phyloP scores from a whole-genome alignment of 805 yeast genomes.

The Barnettozyma vustinii region DNA sequence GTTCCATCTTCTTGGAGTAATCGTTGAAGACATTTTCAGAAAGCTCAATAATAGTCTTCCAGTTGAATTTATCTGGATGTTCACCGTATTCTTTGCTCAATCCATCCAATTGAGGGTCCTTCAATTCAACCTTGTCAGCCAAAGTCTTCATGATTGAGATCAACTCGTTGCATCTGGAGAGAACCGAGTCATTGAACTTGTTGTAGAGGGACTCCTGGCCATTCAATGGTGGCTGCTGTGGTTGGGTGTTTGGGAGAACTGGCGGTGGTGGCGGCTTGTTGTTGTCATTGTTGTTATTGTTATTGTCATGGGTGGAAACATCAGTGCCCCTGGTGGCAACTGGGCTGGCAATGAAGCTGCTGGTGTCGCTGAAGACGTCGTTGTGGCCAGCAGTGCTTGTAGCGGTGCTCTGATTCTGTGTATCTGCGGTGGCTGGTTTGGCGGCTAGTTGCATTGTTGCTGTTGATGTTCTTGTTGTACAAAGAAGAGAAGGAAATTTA shows the following conservation, averaged over 20 bases:
- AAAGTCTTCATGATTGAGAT: slow-evolving; percentile 7
- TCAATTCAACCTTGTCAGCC: not conserved
- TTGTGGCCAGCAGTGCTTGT: slow-evolving; percentile 4
- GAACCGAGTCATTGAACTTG: slow-evolving; percentile 1
- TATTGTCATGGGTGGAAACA: not conserved
- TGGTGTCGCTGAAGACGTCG: not conserved
- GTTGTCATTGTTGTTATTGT: too few relatives aligned
- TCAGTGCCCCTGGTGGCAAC: not conserved
- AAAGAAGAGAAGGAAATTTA: too few relatives aligned
- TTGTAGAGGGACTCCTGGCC: slow-evolving; percentile 19
- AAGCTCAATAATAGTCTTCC: slow-evolving; percentile 14
- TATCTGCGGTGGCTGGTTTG: not conserved
- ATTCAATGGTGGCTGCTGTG: not conserved
- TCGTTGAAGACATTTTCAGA: slow-evolving; percentile 18
- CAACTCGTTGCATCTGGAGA: slow-evolving; percentile 2
- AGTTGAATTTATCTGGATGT: slow-evolving; percentile 8
- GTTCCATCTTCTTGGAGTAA: slow-evolving; percentile 19
- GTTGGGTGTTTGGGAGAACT: not conserved
- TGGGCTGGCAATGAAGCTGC: slow-evolving; percentile 7
- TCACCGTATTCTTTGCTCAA: not conserved
- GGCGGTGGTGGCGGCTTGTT: not conserved
- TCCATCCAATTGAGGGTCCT: not conserved
- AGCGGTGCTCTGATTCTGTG: slow-evolving; percentile 6
- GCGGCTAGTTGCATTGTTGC: not conserved
- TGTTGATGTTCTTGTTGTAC: not conserved